Percentiles rank a stretch among this genome's conserved stretches.
Evolutionary conservation across 2,329 filamentous ascomycete species (phyloP).

Genomic region (Arachnomyces sp.): DNA sequence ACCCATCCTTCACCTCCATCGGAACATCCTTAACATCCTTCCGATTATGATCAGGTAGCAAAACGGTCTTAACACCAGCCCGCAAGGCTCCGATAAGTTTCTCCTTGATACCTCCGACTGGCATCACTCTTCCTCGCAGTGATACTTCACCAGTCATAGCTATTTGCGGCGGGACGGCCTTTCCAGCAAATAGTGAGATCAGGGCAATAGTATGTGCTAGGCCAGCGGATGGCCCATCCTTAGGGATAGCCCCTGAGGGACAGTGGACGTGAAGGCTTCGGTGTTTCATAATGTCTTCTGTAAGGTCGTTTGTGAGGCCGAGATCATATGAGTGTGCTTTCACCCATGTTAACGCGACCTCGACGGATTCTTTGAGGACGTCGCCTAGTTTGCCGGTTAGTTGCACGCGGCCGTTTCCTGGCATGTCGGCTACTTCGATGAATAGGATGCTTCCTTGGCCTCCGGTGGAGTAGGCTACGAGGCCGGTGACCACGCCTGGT

Average conservation of each 20-base stretch:
- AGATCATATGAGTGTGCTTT: slow-evolving; percentile 91
- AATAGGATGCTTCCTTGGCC: slow-evolving; percentile 95
- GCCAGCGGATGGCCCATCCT: slow-evolving; percentile 76
- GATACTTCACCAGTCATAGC: slow-evolving; percentile 85
- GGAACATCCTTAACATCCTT: slow-evolving; percentile 91
- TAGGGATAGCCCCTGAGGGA: slow-evolving; percentile 87
- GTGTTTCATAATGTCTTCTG: slow-evolving; percentile 91
- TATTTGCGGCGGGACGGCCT: slow-evolving; percentile 78
- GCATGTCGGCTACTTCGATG: slow-evolving; percentile 97
- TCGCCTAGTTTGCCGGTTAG: slow-evolving; percentile 94
- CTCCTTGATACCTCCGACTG: slow-evolving; percentile 96
- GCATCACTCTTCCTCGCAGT: slow-evolving; percentile 79
- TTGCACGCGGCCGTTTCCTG: slow-evolving; percentile 82
- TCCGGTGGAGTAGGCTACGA: slow-evolving; percentile 88
- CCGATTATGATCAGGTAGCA: slow-evolving; percentile 77
- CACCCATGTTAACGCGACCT: slow-evolving; percentile 94
- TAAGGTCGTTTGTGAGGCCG: slow-evolving; percentile 68
- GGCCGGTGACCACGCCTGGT: slow-evolving; percentile 88
- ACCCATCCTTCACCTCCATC: slow-evolving; percentile 73
- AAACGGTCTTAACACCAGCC: slow-evolving; percentile 87
- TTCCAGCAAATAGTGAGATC: slow-evolving; percentile 79
- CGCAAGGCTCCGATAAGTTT: slow-evolving; percentile 91
- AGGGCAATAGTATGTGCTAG: slow-evolving; percentile 90
- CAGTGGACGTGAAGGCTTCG: slow-evolving; percentile 94
- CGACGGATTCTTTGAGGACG: slow-evolving; percentile 92